Percentiles rank a stretch among this genome's conserved stretches.
Evolutionary conservation across 225 moss, liverwort and hornwort genomes (phyloP).

Genomic region (Bryum argenteum): DNA sequence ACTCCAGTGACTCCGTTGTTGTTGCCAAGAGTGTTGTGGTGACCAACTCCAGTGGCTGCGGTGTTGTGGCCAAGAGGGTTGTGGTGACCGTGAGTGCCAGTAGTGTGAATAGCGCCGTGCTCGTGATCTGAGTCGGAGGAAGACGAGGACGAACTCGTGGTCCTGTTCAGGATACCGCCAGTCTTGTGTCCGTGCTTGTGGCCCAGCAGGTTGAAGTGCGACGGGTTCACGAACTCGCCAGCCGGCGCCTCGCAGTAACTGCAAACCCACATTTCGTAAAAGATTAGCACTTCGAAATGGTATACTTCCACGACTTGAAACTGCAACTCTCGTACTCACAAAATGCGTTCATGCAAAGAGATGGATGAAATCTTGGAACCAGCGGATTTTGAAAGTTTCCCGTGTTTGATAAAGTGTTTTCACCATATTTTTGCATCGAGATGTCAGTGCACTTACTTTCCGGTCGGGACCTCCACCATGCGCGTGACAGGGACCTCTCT

Average conservation of each 20-base stretch:
- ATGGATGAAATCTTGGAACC: no score
- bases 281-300: background rate
- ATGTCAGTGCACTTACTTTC: slow-evolving; percentile 39
- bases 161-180: slow-evolving; percentile 23
- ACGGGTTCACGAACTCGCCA: slow-evolving; percentile 38
- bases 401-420: no score
- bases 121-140: slow-evolving; percentile 29
- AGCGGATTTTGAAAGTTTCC: no score
- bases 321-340: no score
- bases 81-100: slow-evolving; percentile 27
- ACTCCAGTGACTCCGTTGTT: background rate
- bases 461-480: slow-evolving; percentile 56
- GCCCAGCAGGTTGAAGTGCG: slow-evolving; percentile 37
- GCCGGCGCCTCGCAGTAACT: slow-evolving; percentile 49
- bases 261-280: background rate
- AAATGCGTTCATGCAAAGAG: no score
- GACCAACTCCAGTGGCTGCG: background rate
- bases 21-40: background rate
- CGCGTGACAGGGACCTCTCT: slow-evolving; percentile 53
- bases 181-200: slow-evolving; percentile 28
- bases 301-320: no score
- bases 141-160: slow-evolving; percentile 33
- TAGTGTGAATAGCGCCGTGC: slow-evolving; percentile 24
- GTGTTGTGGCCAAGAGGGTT: background rate
- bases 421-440: no score